Conservation (phyloP, 139 green algal genomes). For the Coelastrella sp. region DNA sequence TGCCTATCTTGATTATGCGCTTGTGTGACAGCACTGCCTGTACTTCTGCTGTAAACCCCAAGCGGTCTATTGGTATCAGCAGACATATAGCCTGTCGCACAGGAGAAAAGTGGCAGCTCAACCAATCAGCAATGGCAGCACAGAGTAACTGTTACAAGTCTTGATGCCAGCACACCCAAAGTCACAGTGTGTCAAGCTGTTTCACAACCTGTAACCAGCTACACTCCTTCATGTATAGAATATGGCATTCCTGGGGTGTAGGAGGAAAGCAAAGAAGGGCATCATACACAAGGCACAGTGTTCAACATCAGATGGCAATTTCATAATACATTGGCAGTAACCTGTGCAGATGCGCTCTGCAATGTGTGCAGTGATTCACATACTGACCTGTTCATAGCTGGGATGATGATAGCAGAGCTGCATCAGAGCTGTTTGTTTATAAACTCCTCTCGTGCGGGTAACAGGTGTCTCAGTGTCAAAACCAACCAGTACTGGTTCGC, state of each 20-base stretch:
- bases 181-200: too few species aligned
- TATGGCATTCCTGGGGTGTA: too few species aligned
- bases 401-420: slow-evolving; percentile 33
- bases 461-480: slow-evolving; percentile 25
- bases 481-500: not conserved
- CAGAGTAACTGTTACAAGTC: not conserved
- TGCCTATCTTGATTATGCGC: slow-evolving; percentile 22
- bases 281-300: too few species aligned
- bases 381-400: not conserved
- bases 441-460: not conserved
- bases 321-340: too few species aligned
- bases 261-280: too few species aligned
- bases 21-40: not conserved
- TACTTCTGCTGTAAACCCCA: not conserved
- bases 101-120: not conserved
- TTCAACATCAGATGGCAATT: too few species aligned
- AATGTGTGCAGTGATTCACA: not conserved
- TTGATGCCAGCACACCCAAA: not conserved
- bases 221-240: too few species aligned
- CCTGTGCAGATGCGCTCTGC: not conserved
- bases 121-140: not conserved
- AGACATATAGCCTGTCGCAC: slow-evolving; percentile 20
- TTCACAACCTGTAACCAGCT: too few species aligned
- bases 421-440: not conserved
- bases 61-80: not conserved